phyloP scores from a whole-genome alignment of 1,139 yeast genomes.

The Pneumocystis canis region DNA sequence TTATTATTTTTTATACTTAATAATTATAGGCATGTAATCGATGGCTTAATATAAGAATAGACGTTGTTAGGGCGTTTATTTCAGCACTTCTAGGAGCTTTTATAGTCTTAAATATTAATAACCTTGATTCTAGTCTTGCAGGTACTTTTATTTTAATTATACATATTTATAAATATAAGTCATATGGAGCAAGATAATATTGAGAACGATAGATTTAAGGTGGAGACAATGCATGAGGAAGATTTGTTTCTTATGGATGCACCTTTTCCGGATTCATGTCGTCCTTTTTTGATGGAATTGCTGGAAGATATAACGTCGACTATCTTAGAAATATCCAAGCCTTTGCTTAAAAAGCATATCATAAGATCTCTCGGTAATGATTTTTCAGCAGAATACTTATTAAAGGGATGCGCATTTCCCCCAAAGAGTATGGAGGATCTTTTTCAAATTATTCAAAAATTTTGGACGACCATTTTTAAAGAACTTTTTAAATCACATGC shows the following conservation, averaged over 20 bases:
- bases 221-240: background rate
- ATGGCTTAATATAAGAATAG: conserved; percentile 83
- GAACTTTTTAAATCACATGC: background rate
- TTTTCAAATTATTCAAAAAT: background rate
- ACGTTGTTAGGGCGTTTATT: conserved; percentile 70
- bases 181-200: background rate
- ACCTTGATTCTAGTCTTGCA: conserved; percentile 83
- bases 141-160: conserved; percentile 35
- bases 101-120: conserved; percentile 48
- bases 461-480: background rate
- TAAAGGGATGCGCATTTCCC: background rate
- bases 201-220: background rate
- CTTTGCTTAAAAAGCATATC: background rate
- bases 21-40: conserved; percentile 39
- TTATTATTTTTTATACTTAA: background rate
- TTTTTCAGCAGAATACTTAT: background rate
- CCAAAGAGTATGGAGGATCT: background rate
- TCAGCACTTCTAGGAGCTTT: conserved; percentile 72
- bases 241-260: background rate
- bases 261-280: background rate
- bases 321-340: background rate
- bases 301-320: background rate
- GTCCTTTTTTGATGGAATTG: background rate
- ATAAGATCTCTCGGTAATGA: background rate
- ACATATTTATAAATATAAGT: background rate